A percentile compares a stretch with the other conserved stretches of the same genome.
Conservation (phyloP, 2,329 filamentous ascomycete genomes). For the Drechslera avenae region DNA sequence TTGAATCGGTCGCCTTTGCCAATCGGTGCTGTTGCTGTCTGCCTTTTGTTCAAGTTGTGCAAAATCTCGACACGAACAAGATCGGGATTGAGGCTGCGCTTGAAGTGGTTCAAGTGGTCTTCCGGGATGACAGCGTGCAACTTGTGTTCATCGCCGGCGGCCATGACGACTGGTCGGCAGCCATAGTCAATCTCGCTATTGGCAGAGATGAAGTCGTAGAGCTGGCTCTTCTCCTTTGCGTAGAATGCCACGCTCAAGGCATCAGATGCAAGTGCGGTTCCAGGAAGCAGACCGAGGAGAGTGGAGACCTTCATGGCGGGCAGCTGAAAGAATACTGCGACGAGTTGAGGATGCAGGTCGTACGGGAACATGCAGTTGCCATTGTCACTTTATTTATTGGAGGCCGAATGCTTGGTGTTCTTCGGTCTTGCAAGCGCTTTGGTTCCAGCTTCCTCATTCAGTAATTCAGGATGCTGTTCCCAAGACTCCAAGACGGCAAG, state of each 20-base stretch:
- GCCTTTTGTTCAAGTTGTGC: slow-evolving; percentile 35
- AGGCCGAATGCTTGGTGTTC: slow-evolving; percentile 1
- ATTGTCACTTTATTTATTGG: slow-evolving; percentile 11
- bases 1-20: slow-evolving; percentile 50
- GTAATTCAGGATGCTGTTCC: slow-evolving; percentile 9
- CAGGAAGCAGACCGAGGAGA: slow-evolving; percentile 33
- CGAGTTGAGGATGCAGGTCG: slow-evolving; percentile 9
- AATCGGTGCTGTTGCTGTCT: slow-evolving; percentile 37
- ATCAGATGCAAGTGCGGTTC: slow-evolving; percentile 32
- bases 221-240: slow-evolving; percentile 37
- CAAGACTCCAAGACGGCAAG: slow-evolving; percentile 23
- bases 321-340: slow-evolving; percentile 1
- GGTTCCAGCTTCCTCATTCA: slow-evolving; percentile 20
- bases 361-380: slow-evolving; percentile 3
- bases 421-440: slow-evolving; percentile 1
- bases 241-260: slow-evolving; percentile 37
- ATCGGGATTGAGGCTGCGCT: slow-evolving; percentile 31
- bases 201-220: slow-evolving; percentile 36
- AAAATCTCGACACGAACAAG: slow-evolving; percentile 31
- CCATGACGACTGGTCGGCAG: slow-evolving; percentile 39
- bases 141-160: slow-evolving; percentile 37
- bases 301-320: slow-evolving; percentile 33
- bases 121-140: slow-evolving; percentile 39
- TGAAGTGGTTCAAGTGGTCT: slow-evolving; percentile 28
- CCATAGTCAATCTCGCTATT: slow-evolving; percentile 44